Evolutionary conservation across 192 early-diverging fungal genomes (phyloP), one percentile per base, ranked within the genome.

Genomic region (Rhizophagus prolifer): DNA sequence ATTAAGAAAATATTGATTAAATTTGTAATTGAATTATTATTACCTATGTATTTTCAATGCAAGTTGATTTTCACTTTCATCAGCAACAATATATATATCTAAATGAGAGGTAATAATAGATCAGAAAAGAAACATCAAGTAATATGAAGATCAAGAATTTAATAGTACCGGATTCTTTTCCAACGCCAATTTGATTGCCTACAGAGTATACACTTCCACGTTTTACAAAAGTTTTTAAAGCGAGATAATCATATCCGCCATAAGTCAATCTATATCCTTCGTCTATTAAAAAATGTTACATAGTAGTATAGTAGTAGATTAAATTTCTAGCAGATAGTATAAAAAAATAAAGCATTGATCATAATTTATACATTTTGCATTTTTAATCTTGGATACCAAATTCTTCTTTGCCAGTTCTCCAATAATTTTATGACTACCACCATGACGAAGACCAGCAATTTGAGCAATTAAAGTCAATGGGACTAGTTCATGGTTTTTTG

Each of bases 151-250:
- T 25, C 23, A 16, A 26, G 9, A 30, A 47, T 16, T n/a, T 59
- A 65, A 19, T 14, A 70, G 38, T 72, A 86, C 86, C 89, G 5
- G 97, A 97, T 83, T 99, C 98, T 82, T 99, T 99, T 61, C 98
- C 98, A 9, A 99, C 96, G 81, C 98, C 98, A 80, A 99, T 98
- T 85, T 98, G 96, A 85, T 98, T 97, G 23, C 98, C 98, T 6
- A 99, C 96, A 30, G 96, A 98, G 74, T 90, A 90, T 19, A 99
- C 91, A 1, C 90, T 85, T 12, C 94, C 94, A 59, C 96, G 89
- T 80, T 94, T 93, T 71, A 88, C 90, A 79, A 99, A 86, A 8
- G 98, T 95, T 81, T 94, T 95, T 44, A 99, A 86, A 0, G 98
- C 97, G 61, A 99, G 87, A 81, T 98, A 98, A 82, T 99, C 98